A percentile compares a stretch with the other conserved stretches of the same genome.
Evolutionary conservation across 345 rosid species (phyloP).

Genomic region (Pistacia atlantica): DNA sequence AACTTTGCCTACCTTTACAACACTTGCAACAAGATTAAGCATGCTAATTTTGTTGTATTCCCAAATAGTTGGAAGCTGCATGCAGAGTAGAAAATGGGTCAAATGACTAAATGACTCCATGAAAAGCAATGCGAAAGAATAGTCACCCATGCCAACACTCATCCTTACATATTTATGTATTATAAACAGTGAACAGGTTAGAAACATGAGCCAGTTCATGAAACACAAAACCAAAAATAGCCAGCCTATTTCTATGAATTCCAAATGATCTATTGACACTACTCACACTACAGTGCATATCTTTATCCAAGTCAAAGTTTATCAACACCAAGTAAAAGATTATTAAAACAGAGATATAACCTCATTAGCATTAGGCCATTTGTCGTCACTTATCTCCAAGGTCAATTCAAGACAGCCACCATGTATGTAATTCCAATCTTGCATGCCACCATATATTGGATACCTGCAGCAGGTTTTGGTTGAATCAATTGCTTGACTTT

Average conservation of each 20-base stretch:
- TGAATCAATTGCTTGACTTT: slow-evolving; percentile 8
- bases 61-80: slow-evolving; percentile 88
- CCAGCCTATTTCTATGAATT: background rate
- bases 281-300: background rate
- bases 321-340: background rate
- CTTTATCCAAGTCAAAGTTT: background rate
- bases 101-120: slow-evolving; percentile 13
- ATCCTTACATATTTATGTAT: background rate
- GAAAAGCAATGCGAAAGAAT: slow-evolving; percentile 5
- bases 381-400: slow-evolving; percentile 89
- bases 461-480: slow-evolving; percentile 60
- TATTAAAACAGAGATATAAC: slow-evolving; percentile 38
- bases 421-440: slow-evolving; percentile 97
- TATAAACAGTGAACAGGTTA: background rate
- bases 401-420: slow-evolving; percentile 97
- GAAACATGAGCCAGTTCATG: background rate
- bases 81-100: slow-evolving; percentile 16
- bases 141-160: background rate
- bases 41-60: slow-evolving; percentile 87
- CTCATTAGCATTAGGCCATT: slow-evolving; percentile 93
- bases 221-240: background rate
- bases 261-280: background rate
- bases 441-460: slow-evolving; percentile 99
- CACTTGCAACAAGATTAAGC: slow-evolving; percentile 82
- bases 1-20: slow-evolving; percentile 62